Evolutionary conservation across 192 early-diverging fungal genomes (phyloP), one percentile per base, ranked within the genome.

Genomic region (Coemansia sp.): DNA sequence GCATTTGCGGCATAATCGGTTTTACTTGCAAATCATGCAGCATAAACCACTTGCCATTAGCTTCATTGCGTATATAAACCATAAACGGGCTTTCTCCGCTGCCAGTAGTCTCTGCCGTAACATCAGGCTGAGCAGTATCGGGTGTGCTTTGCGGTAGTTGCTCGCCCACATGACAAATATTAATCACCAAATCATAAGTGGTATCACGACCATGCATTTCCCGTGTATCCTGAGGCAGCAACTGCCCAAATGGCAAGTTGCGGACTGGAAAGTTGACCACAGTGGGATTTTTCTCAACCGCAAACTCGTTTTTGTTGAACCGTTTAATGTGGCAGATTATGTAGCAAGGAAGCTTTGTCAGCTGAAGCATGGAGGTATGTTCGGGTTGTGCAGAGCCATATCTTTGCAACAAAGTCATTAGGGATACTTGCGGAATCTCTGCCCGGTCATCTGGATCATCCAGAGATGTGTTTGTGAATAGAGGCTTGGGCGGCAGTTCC

Each of bases 231-330:
- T 79, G 78, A 40, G 85, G 68, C 44, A 82, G 72, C 70, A 82
- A n/a, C 20, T 91, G 85, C 10, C 83, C 61, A 87, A 98, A 87
- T 50, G 92, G 86, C 6, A 95, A 63, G 52, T 88, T 87, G 47
- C 86, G 88, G 40, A 96, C 88, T 2, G 94, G 90, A 52, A 92
- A 98, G 54, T 93, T 96, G 4, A 98, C 93, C 58, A 98, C 94
- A 0, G 96, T 98, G 0, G 91, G 91, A 64, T 98, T 98, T 73
- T 96, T 96, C 63, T 98, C 96, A 16, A 70, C 63, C 1, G 82
- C 70, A 72, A 88, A 91, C 43, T 84, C 89, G 69, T 88, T 90
- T 56, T 91, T 94, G 0, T 85, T 83, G 52, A 98, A 93, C 10
- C 96, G 81, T 61, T 92, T 93, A 48, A 97, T 86, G 62, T 93